Base-by-base conservation (phyloP, 2,329 filamentous ascomycete species). In the Colletotrichum sp. region DNA sequence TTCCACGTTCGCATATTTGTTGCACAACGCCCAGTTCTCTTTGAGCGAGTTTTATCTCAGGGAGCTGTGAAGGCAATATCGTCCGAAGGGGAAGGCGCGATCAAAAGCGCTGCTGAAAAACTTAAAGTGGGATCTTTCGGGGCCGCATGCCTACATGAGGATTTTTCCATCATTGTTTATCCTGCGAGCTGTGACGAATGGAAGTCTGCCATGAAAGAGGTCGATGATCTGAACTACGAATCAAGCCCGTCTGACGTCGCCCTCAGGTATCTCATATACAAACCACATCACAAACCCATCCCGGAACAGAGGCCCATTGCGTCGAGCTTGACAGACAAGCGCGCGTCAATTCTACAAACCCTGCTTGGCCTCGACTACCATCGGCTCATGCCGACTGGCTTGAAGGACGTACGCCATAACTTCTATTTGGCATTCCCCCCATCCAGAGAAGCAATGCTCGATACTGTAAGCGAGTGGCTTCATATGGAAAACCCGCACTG, bases 381-480 rank as follows among this genome's bases (percentile, higher is more conserved):
- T 13, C 75, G 78, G 10, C 81, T 86, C 2, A 71, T 78, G 6
- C 81, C 80, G 1, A 32, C 60, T 16, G 44, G 49, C 4, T n/a
- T 62, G 16, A 30, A 69, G 30, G 62, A 77, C 9, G 79, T 78
- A 30, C 79, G 82, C 5, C 82, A 83, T 64, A 81, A 80, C 28
- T 88, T 91, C 77, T 91, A 88, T 76, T 80, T 92, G 2, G 82
- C 87, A 3, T 91, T 91, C 66, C 89, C 90, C 1, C 78, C 80
- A 0, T 82, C 84, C 3, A 82, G 83, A 32, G 72, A 78, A 9
- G 71, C 82, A 13, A 84, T 85, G 49, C 82, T 83, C 21, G 78
- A 82, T 10, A 83, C 88, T 10, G n/a, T 91, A 4, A 83, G 80
- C 32, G 80, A 82, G 21, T 92, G 89, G 89, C 79, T 92, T 12